These are phyloP conservation scores for Colletotrichum eleusines DNA, from an alignment of 2,329 filamentous ascomycete genomes.

Conservation along the genomic window DNA sequence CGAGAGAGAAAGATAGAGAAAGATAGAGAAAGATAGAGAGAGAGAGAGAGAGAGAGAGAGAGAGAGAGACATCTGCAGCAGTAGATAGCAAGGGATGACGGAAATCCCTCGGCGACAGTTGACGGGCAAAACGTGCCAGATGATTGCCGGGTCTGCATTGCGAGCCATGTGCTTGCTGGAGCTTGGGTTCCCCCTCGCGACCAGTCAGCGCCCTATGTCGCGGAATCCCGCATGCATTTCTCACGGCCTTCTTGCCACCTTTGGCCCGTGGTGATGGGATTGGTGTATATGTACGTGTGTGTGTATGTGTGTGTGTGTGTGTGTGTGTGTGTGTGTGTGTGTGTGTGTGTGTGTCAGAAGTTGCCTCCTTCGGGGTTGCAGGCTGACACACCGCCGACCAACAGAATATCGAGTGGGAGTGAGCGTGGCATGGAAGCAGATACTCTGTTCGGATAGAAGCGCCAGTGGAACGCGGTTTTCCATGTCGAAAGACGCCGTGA, in stretches of 20 bases:
- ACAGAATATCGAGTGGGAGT: background rate
- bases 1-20: too few species aligned
- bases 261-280: background rate
- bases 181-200: background rate
- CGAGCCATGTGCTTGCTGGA: background rate
- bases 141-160: background rate
- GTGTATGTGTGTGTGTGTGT: background rate
- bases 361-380: background rate
- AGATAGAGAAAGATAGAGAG: too few species aligned
- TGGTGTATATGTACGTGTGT: too few species aligned
- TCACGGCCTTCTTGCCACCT: background rate
- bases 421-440: background rate
- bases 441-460: background rate
- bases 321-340: too few species aligned
- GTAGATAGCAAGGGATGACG: background rate
- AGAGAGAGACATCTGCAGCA: too few species aligned
- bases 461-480: background rate
- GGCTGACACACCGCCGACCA: background rate
- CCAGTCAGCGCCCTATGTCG: background rate
- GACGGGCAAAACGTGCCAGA: background rate
- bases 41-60: too few species aligned
- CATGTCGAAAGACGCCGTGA: background rate
- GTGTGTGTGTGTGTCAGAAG: background rate
- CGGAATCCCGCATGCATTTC: background rate
- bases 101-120: background rate